phyloP scores from a whole-genome alignment of 495 filamentous ascomycete genomes.

The Xylaria castorea region DNA sequence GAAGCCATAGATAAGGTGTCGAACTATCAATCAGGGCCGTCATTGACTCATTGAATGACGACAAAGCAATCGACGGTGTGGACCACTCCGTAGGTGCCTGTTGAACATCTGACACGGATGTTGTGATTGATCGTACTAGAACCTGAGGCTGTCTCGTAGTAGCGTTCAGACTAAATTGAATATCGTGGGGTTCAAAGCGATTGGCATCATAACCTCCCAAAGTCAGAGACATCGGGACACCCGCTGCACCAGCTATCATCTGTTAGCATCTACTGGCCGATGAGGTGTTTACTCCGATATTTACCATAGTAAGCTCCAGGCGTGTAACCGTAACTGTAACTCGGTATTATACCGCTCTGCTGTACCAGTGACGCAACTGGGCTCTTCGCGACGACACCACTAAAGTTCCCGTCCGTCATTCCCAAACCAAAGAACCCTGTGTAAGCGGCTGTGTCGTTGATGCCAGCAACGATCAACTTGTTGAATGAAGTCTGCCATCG shows the following conservation, averaged over 20 bases:
- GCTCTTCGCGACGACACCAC: slow-evolving; percentile 43
- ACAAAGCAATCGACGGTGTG: slow-evolving; percentile 45
- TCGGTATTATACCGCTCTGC: slow-evolving; percentile 60
- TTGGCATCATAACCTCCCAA: slow-evolving; percentile 70
- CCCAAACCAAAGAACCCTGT: slow-evolving; percentile 66
- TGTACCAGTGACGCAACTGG: slow-evolving; percentile 54
- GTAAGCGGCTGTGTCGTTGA: slow-evolving; percentile 63
- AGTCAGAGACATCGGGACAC: slow-evolving; percentile 62
- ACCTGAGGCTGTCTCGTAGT: slow-evolving; percentile 55
- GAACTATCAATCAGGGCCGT: slow-evolving; percentile 68
- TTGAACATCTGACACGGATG: slow-evolving; percentile 50
- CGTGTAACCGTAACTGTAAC: slow-evolving; percentile 71
- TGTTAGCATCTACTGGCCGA: slow-evolving; percentile 34
- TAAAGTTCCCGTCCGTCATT: slow-evolving; percentile 51
- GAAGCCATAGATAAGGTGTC: slow-evolving; percentile 73
- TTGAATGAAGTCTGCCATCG: slow-evolving; percentile 52
- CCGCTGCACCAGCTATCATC: slow-evolving; percentile 42
- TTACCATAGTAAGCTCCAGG: slow-evolving; percentile 69
- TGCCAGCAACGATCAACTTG: slow-evolving; percentile 57
- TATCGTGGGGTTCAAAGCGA: slow-evolving; percentile 62
- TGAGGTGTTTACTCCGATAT: slow-evolving; percentile 7
- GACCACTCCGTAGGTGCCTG: slow-evolving; percentile 52
- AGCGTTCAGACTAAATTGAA: slow-evolving; percentile 60
- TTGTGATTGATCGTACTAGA: slow-evolving; percentile 61
- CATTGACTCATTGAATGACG: slow-evolving; percentile 53